Percentiles rank a stretch among this genome's conserved stretches.
These are phyloP conservation scores for Umbelopsis ramanniana DNA, from an alignment of 192 early-diverging fungal species.

Conservation along the genomic window DNA sequence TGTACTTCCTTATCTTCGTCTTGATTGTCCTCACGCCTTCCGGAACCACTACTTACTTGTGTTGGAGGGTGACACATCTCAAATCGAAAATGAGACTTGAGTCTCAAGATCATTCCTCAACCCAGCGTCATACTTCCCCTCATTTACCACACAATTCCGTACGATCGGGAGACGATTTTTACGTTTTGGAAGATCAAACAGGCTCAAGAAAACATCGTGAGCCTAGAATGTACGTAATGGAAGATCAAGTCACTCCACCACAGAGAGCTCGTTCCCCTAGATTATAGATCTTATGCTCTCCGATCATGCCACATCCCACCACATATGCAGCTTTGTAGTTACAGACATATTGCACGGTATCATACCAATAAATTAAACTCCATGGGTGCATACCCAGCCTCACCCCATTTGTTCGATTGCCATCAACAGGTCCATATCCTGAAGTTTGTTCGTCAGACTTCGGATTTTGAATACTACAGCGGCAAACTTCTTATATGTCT, in stretches of 20 bases:
- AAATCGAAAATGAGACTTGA: slow-evolving; percentile 19
- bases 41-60: slow-evolving; percentile 18
- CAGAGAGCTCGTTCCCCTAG: background rate
- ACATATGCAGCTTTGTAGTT: too few species aligned
- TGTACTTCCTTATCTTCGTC: slow-evolving; percentile 22
- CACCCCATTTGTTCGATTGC: too few species aligned
- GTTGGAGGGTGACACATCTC: slow-evolving; percentile 9
- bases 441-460: too few species aligned
- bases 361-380: too few species aligned
- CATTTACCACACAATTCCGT: slow-evolving; percentile 2
- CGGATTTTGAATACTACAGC: too few species aligned
- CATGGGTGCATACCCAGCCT: too few species aligned
- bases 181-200: slow-evolving; percentile 11
- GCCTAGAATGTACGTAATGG: background rate
- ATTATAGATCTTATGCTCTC: background rate
- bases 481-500: too few species aligned
- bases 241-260: slow-evolving; percentile 2
- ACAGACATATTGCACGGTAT: too few species aligned
- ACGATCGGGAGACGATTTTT: slow-evolving; percentile 19
- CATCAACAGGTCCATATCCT: too few species aligned
- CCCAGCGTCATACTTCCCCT: slow-evolving; percentile 11
- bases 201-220: background rate
- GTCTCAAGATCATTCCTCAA: background rate
- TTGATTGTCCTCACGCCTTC: slow-evolving; percentile 23
- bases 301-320: background rate